Conservation (phyloP, 495 filamentous ascomycete species). For the Darksidea phi region DNA sequence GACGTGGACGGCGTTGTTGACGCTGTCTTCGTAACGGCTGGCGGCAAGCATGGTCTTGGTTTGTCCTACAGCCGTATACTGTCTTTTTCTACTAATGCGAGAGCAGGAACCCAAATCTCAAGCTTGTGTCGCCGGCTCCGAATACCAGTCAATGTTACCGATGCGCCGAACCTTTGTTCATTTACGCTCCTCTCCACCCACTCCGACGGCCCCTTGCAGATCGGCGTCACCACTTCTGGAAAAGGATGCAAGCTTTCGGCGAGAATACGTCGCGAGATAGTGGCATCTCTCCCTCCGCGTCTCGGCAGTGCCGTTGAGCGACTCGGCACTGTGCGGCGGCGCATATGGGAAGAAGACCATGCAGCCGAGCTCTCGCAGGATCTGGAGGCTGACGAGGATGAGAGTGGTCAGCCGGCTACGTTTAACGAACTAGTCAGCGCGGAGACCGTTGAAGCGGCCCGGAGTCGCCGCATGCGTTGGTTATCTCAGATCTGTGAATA, state of each 20-base stretch:
- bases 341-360: constrained; percentile 78
- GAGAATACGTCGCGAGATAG: constrained; percentile 85
- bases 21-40: constrained; percentile 82
- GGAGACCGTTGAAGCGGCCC: constrained; percentile 68
- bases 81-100: constrained; percentile 8
- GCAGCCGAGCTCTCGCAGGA: constrained; percentile 49
- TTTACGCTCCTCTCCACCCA: constrained; percentile 88
- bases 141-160: constrained; percentile 90
- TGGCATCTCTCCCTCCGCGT: constrained; percentile 70
- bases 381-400: constrained; percentile 71
- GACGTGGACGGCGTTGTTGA: constrained; percentile 82
- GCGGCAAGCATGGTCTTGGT: constrained; percentile 55
- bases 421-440: constrained; percentile 83
- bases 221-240: constrained; percentile 94
- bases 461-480: constrained; percentile 86
- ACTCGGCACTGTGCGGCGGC: constrained; percentile 71
- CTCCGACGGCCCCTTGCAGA: constrained; percentile 85
- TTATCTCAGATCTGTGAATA: constrained; percentile 96
- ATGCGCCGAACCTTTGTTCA: constrained; percentile 82
- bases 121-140: constrained; percentile 71
- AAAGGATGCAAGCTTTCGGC: constrained; percentile 92
- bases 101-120: constrained; percentile 66
- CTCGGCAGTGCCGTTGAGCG: constrained; percentile 80
- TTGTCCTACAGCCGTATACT: background rate
- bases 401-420: constrained; percentile 77